Percentiles rank a stretch among this genome's conserved stretches.
These are phyloP conservation scores for Eimeria sp. DNA, from an alignment of 169 alveolate genomes.

Conservation along the genomic window DNA sequence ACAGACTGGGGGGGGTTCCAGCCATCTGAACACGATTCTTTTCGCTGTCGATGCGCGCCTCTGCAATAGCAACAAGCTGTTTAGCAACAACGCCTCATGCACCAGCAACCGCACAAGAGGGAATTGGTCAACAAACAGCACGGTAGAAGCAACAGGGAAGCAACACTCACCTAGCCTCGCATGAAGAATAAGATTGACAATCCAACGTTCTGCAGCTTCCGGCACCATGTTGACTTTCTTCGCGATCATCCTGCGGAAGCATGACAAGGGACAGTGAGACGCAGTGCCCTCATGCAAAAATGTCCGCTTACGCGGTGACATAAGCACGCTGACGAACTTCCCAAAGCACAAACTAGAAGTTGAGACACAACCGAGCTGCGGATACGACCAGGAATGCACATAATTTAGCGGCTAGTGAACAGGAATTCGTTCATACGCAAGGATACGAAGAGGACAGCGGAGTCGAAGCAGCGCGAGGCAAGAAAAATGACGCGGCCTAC, in stretches of 20 bases:
- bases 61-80: constrained; percentile 77
- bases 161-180: constrained; percentile 85
- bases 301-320: not conserved
- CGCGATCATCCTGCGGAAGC: constrained; percentile 90
- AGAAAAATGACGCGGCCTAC: constrained; percentile 13
- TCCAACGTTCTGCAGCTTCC: constrained; percentile 96
- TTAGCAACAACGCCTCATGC: not conserved
- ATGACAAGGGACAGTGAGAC: not conserved
- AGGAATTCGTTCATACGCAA: too few species aligned
- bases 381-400: not conserved
- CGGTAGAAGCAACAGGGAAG: too few species aligned
- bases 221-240: constrained; percentile 92
- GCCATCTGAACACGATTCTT: constrained; percentile 95
- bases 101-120: not conserved
- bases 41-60: constrained; percentile 96
- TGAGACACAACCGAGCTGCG: not conserved
- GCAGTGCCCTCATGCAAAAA: not conserved
- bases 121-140: too few species aligned
- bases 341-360: not conserved
- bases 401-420: not conserved
- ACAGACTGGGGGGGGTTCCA: constrained; percentile 92
- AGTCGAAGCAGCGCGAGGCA: not conserved
- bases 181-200: constrained; percentile 94
- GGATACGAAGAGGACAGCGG: not conserved
- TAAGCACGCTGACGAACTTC: not conserved